Percentiles rank a stretch among this genome's conserved stretches.
These are phyloP conservation scores for Trichopus zeylanicus DNA, from an alignment of 116 monocot species.

Conservation along the genomic window DNA sequence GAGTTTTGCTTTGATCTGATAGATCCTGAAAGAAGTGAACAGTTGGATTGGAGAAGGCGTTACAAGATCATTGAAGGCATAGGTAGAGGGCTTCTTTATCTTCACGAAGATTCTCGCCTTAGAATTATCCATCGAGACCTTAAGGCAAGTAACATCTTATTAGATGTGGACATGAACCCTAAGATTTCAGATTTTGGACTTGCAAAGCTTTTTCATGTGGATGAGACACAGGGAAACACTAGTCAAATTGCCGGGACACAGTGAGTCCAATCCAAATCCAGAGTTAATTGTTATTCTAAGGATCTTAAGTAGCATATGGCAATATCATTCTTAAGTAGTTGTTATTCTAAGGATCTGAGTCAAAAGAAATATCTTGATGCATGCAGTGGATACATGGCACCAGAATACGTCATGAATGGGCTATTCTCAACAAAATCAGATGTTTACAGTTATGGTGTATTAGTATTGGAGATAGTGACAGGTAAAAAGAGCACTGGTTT, in stretches of 20 bases:
- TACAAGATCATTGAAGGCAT: constrained; percentile 25
- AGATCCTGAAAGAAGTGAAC: constrained; percentile 10
- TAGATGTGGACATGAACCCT: constrained; percentile 24
- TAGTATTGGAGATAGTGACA: constrained; percentile 25
- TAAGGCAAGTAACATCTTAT: constrained; percentile 27
- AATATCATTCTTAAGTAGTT: background rate
- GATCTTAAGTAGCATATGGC: background rate
- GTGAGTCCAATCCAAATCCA: constrained; percentile 16
- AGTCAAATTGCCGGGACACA: constrained; percentile 21
- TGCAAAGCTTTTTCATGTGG: constrained; percentile 21
- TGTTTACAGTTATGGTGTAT: constrained; percentile 25
- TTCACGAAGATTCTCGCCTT: constrained; percentile 23
- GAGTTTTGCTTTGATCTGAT: background rate
- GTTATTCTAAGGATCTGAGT: too few species aligned
- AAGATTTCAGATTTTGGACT: constrained; percentile 36
- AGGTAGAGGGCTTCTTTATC: constrained; percentile 22
- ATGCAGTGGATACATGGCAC: constrained; percentile 34
- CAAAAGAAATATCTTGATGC: background rate
- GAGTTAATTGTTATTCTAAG: too few species aligned
- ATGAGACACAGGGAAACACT: constrained; percentile 16
- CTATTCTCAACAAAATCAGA: constrained; percentile 26
- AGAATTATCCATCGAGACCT: constrained; percentile 29
- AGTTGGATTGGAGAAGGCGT: constrained; percentile 14
- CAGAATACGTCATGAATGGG: constrained; percentile 23
- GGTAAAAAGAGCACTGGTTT: constrained; percentile 11